These are phyloP conservation scores for Skeletonema menzelii DNA, from an alignment of 108 stramenopile genomes.

Conservation along the genomic window DNA sequence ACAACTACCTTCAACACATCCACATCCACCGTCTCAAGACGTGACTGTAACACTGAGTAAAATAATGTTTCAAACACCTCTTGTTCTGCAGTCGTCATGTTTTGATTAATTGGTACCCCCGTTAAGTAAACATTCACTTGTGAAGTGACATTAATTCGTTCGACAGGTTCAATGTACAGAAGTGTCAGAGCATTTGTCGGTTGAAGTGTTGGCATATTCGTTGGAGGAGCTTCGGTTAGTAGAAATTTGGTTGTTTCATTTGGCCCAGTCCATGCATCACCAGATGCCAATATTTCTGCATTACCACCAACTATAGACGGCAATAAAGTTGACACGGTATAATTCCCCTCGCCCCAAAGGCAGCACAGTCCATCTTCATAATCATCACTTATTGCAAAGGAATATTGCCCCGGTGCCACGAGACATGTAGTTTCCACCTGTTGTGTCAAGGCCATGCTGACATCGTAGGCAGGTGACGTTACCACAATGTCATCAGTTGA, in stretches of 20 bases:
- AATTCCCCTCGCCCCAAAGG: conserved; percentile 13
- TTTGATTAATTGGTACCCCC: background rate
- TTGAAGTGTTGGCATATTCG: background rate
- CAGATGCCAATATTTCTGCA: background rate
- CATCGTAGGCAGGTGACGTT: background rate
- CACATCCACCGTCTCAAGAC: conserved; percentile 21
- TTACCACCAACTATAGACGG: background rate
- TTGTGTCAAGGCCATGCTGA: background rate
- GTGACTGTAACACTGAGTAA: conserved; percentile 12
- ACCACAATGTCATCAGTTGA: background rate
- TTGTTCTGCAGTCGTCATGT: conserved; percentile 31
- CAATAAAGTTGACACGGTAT: background rate
- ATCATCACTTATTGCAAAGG: conserved; percentile 28
- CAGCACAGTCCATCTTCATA: conserved; percentile 45
- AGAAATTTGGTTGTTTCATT: background rate
- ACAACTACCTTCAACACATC: conserved; percentile 8
- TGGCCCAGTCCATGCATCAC: background rate
- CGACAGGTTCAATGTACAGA: background rate
- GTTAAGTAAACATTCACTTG: conserved; percentile 4
- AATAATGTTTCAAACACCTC: conserved; percentile 25
- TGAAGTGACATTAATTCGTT: conserved; percentile 6
- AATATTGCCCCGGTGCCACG: conserved; percentile 6
- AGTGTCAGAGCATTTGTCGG: too few relatives aligned
- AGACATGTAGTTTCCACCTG: background rate
- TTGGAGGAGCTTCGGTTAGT: background rate